Conservation (phyloP, 106 monocot genomes). For the Dendrobium nobile region DNA sequence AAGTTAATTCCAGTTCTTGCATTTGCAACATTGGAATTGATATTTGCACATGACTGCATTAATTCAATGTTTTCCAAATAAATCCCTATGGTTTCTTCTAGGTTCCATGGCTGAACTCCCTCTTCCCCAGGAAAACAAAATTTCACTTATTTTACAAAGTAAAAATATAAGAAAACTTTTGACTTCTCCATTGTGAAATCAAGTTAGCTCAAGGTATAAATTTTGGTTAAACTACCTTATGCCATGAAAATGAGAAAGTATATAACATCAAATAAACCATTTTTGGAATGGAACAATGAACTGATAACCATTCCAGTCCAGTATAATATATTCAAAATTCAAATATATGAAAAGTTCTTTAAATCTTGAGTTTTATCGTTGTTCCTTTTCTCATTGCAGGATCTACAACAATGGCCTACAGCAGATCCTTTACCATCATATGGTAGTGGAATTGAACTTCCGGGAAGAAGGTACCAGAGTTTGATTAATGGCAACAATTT, state of each 20-base stretch:
- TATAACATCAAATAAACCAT: not conserved
- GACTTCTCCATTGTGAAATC: not conserved
- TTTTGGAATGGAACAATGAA: not conserved
- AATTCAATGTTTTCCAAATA: too few relatives aligned
- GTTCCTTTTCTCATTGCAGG: conserved; percentile 31
- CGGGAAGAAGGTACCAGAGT: conserved; percentile 57
- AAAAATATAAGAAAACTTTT: too few relatives aligned
- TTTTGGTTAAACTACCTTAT: not conserved
- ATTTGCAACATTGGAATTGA: too few relatives aligned
- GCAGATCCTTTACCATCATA: conserved; percentile 76
- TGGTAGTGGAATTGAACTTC: conserved; percentile 55
- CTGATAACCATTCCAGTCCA: not conserved
- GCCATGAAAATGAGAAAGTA: not conserved
- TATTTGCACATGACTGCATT: too few relatives aligned
- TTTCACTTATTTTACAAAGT: too few relatives aligned
- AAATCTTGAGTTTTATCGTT: not conserved
- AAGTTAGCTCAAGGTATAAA: not conserved
- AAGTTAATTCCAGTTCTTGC: too few relatives aligned
- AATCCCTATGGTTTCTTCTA: too few relatives aligned
- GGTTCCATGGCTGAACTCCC: too few relatives aligned
- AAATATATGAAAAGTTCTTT: not conserved
- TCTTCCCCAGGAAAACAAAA: too few relatives aligned
- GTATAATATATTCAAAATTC: not conserved
- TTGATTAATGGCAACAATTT: conserved; percentile 75
- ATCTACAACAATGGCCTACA: conserved; percentile 59